Percentiles rank a stretch among this genome's conserved stretches.
Evolutionary conservation across 2,329 filamentous ascomycete genomes (phyloP).

Genomic region (Ascocoryne sarcoides): DNA sequence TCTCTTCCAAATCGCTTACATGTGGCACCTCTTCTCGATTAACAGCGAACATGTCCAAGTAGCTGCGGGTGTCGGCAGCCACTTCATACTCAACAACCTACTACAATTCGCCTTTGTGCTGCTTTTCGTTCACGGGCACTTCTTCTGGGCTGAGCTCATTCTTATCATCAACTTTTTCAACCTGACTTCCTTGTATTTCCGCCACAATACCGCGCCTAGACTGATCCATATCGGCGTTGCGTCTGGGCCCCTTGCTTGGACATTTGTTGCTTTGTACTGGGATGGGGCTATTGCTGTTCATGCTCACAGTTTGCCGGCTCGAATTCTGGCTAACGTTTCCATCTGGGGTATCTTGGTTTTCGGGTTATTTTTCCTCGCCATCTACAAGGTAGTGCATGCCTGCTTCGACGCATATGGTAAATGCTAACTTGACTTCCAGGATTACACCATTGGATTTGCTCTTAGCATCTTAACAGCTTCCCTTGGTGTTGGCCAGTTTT

Average conservation of each 20-base stretch:
- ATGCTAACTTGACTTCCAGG: slow-evolving; percentile 32
- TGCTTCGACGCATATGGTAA: too few relatives aligned
- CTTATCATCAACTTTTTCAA: slow-evolving; percentile 77
- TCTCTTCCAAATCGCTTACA: slow-evolving; percentile 66
- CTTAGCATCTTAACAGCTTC: slow-evolving; percentile 65
- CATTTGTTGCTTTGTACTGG: slow-evolving; percentile 81
- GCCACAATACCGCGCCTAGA: slow-evolving; percentile 60
- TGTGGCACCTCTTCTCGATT: slow-evolving; percentile 65
- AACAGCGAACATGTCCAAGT: slow-evolving; percentile 54
- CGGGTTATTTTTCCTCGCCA: slow-evolving; percentile 65
- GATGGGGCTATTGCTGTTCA: slow-evolving; percentile 78
- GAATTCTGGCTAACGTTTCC: slow-evolving; percentile 77
- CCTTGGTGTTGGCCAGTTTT: slow-evolving; percentile 70
- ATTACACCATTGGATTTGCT: slow-evolving; percentile 71
- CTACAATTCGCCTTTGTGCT: slow-evolving; percentile 75
- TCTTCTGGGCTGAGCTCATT: slow-evolving; percentile 67
- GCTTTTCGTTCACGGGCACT: slow-evolving; percentile 70
- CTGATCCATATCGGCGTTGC: slow-evolving; percentile 71
- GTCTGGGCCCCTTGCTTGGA: slow-evolving; percentile 75
- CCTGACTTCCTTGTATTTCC: slow-evolving; percentile 70
- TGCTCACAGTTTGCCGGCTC: slow-evolving; percentile 55
- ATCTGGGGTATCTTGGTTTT: slow-evolving; percentile 77
- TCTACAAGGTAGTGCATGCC: slow-evolving; percentile 51
- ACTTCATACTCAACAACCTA: slow-evolving; percentile 82
- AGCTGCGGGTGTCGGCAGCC: slow-evolving; percentile 68